Base-by-base conservation (phyloP, 1,284 basidiomycete genomes). In the Microbotryum violaceum region DNA sequence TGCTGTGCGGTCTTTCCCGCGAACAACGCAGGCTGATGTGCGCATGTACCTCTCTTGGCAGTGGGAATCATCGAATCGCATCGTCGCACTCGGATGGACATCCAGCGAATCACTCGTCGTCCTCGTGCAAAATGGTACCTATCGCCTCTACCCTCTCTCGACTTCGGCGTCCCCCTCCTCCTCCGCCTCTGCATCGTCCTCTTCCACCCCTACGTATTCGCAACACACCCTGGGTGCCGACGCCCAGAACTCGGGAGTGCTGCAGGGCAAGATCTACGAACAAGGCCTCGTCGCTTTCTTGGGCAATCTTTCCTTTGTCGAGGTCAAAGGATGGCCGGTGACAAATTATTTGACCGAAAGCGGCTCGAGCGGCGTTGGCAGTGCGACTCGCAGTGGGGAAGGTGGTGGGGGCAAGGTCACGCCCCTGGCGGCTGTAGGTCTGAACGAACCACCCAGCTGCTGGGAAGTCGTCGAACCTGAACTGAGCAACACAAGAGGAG, bases 401-500 rank as follows among this genome's bases (percentile, higher is more conserved):
- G 21, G 31, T n/a, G 27, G 51, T 7, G 7, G 59, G 29, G 25
- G 56, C 51, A 42, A 56, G 52, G 50, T 69, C 29, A 67, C 67
- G 61, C 44, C 33, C 18, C 54, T 66, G 63, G 69, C 66, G 0
- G 51, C 53, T 14, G 33, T 70, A 87, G 88, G 82, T 33, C 74
- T 93, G n/a, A 80, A 81, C 4, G 84, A 87, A 67, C 85, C 86
- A 6, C 89, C 91, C 1, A 79, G 82, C 70, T 80, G 88, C 14
- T 96, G 91, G 92, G 81, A 85, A 3, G 79, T 92, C 57, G 85
- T 96, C 54, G 87, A 89, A 2, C 89, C 91, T 0, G 90, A 93
- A 70, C 80, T 86, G 54, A 90, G 85, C 42, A 85, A 87, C 51
- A 91, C 88, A 6, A 82, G 91, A 58, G 90, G 93, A 69, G 85